These are phyloP conservation scores for Yarrowia osloensis DNA, from an alignment of 805 yeast species.

Conservation along the genomic window DNA sequence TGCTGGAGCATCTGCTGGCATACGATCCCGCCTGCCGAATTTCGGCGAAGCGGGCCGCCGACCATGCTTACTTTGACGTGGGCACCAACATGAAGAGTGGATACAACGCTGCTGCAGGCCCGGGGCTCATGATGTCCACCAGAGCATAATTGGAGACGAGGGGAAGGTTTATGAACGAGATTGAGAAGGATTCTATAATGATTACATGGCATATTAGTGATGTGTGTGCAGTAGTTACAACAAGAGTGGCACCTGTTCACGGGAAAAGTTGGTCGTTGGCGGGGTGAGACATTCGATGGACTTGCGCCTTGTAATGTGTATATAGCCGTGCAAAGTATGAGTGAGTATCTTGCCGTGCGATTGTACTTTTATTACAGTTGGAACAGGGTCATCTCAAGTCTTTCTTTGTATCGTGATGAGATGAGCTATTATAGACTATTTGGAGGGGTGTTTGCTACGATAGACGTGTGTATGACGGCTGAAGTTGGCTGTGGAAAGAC, in stretches of 20 bases:
- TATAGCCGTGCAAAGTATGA: too few species aligned
- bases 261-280: too few species aligned
- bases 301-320: too few species aligned
- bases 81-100: slow-evolving; percentile 29
- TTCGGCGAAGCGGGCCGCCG: slow-evolving; percentile 88
- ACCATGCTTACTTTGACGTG: slow-evolving; percentile 73
- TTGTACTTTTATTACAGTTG: too few species aligned
- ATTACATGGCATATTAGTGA: slow-evolving; percentile 26
- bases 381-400: too few species aligned
- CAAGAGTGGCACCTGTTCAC: too few species aligned
- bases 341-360: too few species aligned
- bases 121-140: slow-evolving; percentile 27
- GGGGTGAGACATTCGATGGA: too few species aligned
- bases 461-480: too few species aligned
- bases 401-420: not conserved
- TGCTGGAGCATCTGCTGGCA: slow-evolving; percentile 70
- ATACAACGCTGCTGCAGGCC: slow-evolving; percentile 20
- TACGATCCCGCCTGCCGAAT: slow-evolving; percentile 94
- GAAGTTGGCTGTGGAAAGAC: too few species aligned
- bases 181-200: slow-evolving; percentile 30
- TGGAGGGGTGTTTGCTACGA: too few species aligned
- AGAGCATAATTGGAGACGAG: not conserved
- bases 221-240: not conserved
- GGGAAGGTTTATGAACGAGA: not conserved
- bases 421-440: not conserved